Conservation (phyloP, 805 yeast genomes). For the Wickerhamia fluorescens region DNA sequence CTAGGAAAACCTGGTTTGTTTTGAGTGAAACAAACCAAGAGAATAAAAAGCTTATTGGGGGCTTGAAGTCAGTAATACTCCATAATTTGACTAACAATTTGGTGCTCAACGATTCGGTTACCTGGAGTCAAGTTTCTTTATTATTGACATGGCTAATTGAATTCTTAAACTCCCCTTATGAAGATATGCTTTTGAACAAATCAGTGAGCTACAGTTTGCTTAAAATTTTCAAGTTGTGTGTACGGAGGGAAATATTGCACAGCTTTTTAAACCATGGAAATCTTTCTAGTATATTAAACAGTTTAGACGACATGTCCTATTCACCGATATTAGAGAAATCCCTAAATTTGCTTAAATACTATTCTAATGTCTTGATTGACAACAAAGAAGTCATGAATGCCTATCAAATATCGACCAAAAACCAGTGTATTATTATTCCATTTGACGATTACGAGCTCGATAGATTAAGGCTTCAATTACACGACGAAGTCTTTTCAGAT, state of each 20-base stretch:
- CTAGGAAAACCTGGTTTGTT: slow-evolving; percentile 27
- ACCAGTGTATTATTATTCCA: slow-evolving; percentile 8
- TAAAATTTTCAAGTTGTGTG: slow-evolving; percentile 17
- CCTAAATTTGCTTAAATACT: slow-evolving; percentile 17
- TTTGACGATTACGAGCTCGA: slow-evolving; percentile 16
- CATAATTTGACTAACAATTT: slow-evolving; percentile 25
- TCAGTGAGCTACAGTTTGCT: slow-evolving; percentile 16
- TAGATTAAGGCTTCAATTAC: slow-evolving; percentile 4
- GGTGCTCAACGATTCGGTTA: slow-evolving; percentile 14
- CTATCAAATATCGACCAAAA: slow-evolving; percentile 7
- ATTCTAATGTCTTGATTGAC: slow-evolving; percentile 7
- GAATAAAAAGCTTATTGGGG: slow-evolving; percentile 8
- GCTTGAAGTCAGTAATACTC: slow-evolving; percentile 23
- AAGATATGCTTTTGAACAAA: slow-evolving; percentile 1
- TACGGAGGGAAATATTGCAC: slow-evolving; percentile 11
- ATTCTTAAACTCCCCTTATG: slow-evolving; percentile 7
- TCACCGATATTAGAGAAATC: slow-evolving; percentile 14
- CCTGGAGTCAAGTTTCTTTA: slow-evolving; percentile 21
- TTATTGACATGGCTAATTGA: slow-evolving; percentile 19
- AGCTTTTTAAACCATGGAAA: slow-evolving; percentile 15
- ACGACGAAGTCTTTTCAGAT: slow-evolving; percentile 2
- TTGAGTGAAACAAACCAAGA: slow-evolving; percentile 7
- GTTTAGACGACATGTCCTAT: slow-evolving; percentile 1
- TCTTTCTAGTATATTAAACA: slow-evolving; percentile 7
- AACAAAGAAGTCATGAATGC: slow-evolving; percentile 5